Evolutionary conservation across 257 asterid genomes (phyloP).

Genomic region (Linderniella brevidens): DNA sequence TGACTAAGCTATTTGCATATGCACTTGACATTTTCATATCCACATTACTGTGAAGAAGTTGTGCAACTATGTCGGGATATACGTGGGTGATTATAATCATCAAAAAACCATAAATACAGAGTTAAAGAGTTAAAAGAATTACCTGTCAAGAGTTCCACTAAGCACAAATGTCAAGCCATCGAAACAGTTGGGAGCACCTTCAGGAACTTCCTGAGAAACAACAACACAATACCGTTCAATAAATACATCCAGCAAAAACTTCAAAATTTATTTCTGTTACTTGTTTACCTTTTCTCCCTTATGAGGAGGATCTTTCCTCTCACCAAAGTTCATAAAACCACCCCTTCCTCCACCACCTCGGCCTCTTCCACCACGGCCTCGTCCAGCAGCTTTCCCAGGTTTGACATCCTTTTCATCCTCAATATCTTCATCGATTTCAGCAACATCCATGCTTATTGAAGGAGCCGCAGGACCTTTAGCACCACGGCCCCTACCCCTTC

Average conservation of each 20-base stretch:
- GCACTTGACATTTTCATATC: too few relatives aligned
- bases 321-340: conserved; percentile 92
- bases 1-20: too few relatives aligned
- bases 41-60: too few relatives aligned
- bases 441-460: conserved; percentile 25
- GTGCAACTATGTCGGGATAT: too few relatives aligned
- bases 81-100: conserved; percentile 4
- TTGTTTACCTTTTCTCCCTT: conserved; percentile 86
- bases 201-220: conserved; percentile 75
- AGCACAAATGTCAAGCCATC: conserved; percentile 90
- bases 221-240: conserved; percentile 12
- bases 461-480: conserved; percentile 34
- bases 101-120: conserved; percentile 5
- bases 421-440: conserved; percentile 48
- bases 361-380: conserved; percentile 95
- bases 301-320: conserved; percentile 98
- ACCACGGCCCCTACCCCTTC: conserved; percentile 82
- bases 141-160: conserved; percentile 99
- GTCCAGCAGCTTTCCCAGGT: conserved; percentile 59
- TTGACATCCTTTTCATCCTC: conserved; percentile 32
- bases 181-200: conserved; percentile 81
- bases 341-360: conserved; percentile 97
- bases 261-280: conserved; percentile 3
- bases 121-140: conserved; percentile 9
- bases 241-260: conserved; percentile 11